Evolutionary conservation across 2,329 filamentous ascomycete genomes (phyloP), one percentile per base, ranked within the genome.

Genomic region (Colletotrichum sidae): DNA sequence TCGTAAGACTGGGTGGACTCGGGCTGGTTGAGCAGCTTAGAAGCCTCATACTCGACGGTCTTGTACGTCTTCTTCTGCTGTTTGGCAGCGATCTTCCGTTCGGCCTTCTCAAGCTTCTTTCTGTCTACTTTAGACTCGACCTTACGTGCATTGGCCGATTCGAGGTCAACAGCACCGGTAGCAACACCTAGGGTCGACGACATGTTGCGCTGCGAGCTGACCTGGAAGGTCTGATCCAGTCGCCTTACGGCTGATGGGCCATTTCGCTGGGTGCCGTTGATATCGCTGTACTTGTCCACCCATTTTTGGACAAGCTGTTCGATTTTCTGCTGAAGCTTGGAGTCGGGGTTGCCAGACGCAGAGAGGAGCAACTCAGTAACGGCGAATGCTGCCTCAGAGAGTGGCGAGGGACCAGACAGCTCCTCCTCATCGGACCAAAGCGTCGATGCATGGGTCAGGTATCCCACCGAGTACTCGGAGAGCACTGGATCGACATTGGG

Each of bases 61-160:
- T 98, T 98, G 90, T 96, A 97, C 41, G 90, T 88, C 84, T 99
- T 99, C 85, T 97, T 97, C 82, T 94, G 96, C 83, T 98, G 96
- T 84, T 99, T 99, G 73, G 94, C 94, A 53, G 94, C 93, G 76
- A 99, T 96, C 84, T 99, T 99, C 70, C 92, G 88, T 81, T 99
- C 96, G 2, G 96, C 96, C 83, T 99, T 99, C 80, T 99, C 96
- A 17, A 99, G 89, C 86, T 99, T 99, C 90, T 98, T 99, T 76
- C 91, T 90, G 81, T 99, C 96, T 67, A 99, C 96, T 77, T 95
- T 93, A 73, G 95, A 98, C 82, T 99, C 96, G 64, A 99, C 92
- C 81, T 98, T 98, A 73, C 95, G 88, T 44, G 88, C 86, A 75
- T 96, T 97, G 75, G 94, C 94, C 61, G 95, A 96, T 79, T 99